Evolutionary conservation across 352 stramenopile genomes (phyloP).

Genomic region (Phytophthora pini): DNA sequence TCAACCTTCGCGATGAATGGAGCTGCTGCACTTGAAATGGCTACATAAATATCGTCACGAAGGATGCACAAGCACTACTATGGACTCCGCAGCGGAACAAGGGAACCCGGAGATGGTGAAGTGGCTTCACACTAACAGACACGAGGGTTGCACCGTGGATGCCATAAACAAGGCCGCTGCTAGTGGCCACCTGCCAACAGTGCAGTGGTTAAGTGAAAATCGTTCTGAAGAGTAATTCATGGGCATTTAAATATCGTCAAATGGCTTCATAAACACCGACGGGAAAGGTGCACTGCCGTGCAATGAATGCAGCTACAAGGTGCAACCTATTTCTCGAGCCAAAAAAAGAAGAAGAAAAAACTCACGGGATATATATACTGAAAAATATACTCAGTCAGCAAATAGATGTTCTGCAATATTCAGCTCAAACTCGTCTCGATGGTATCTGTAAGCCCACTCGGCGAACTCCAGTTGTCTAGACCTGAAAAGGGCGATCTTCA

Average conservation of each 20-base stretch:
- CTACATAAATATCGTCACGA: constrained; percentile 7
- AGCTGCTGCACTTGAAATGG: constrained; percentile 8
- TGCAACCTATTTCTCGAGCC: neutral
- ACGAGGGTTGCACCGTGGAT: constrained; percentile 10
- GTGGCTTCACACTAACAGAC: constrained; percentile 8
- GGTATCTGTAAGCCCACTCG: no score
- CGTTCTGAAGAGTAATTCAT: constrained; percentile 5
- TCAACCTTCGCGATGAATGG: constrained; percentile 11
- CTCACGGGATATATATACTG: no score
- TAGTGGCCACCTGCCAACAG: constrained; percentile 10
- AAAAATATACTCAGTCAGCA: no score
- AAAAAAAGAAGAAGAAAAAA: no score
- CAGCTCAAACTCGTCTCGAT: no score
- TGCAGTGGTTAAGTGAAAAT: constrained; percentile 14
- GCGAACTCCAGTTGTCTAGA: no score
- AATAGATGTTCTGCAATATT: no score
- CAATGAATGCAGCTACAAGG: constrained; percentile 11
- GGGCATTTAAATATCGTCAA: constrained; percentile 6
- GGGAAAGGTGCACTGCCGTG: constrained; percentile 7
- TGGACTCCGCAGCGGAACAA: constrained; percentile 12
- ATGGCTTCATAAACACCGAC: constrained; percentile 15
- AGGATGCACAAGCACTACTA: constrained; percentile 8
- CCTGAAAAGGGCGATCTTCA: no score
- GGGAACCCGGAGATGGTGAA: constrained; percentile 15
- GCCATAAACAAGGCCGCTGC: constrained; percentile 10